phyloP scores from a whole-genome alignment of 2,329 filamentous ascomycete species.

The Verticillium klebahnii region DNA sequence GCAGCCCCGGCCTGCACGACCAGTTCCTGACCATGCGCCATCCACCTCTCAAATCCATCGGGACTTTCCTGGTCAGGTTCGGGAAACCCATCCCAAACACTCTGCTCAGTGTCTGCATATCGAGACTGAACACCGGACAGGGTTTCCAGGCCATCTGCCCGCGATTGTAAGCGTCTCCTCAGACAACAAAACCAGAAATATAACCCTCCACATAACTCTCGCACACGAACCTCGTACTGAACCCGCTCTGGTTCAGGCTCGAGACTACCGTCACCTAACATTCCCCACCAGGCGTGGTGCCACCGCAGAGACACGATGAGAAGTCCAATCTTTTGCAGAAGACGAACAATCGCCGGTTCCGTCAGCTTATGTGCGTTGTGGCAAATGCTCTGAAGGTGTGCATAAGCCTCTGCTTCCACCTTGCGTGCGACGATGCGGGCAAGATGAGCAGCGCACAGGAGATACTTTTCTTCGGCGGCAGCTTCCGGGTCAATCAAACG shows the following conservation, averaged over 20 bases:
- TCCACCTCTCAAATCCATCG: conserved; percentile 33
- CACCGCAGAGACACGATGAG: conserved; percentile 34
- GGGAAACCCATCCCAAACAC: conserved; percentile 37
- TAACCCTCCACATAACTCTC: conserved; percentile 34
- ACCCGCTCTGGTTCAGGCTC: conserved; percentile 28
- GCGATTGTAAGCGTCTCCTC: conserved; percentile 31
- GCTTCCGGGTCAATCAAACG: conserved; percentile 32
- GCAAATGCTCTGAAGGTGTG: conserved; percentile 31
- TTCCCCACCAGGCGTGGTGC: conserved; percentile 38
- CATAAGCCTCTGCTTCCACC: conserved; percentile 39
- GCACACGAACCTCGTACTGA: conserved; percentile 32
- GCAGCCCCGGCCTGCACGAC: conserved; percentile 33
- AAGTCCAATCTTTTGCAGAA: conserved; percentile 7
- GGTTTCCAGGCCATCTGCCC: conserved; percentile 12
- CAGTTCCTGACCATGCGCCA: conserved; percentile 29
- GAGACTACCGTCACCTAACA: conserved; percentile 30
- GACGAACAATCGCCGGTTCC: conserved; percentile 22
- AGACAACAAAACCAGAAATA: conserved; percentile 41
- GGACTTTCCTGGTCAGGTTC: conserved; percentile 23
- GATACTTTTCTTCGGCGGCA: conserved; percentile 26
- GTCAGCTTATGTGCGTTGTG: background rate
- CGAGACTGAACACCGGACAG: background rate
- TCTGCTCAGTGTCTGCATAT: conserved; percentile 22
- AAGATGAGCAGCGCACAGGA: conserved; percentile 35
- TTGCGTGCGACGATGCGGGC: conserved; percentile 39